phyloP scores from a whole-genome alignment of 108 stramenopile species.

The Cyclotella baltica region DNA sequence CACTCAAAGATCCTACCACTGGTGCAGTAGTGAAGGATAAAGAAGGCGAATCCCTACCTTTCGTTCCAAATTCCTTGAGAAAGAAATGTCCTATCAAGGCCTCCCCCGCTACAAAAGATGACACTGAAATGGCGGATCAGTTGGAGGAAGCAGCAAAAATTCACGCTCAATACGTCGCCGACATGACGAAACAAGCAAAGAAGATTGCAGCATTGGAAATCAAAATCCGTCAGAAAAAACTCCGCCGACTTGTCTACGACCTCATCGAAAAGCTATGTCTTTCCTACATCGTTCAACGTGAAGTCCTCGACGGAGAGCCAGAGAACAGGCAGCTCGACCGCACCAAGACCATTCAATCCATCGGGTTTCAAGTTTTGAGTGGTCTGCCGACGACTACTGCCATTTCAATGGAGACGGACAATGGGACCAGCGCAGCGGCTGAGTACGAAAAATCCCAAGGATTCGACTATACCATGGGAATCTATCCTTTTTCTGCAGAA shows the following conservation, averaged over 20 bases:
- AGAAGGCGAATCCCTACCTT: neutral
- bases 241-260: no score
- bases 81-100: constrained; percentile 4
- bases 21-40: constrained; percentile 4
- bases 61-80: neutral
- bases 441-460: no score
- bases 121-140: neutral
- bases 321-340: neutral
- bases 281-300: no score
- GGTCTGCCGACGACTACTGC: no score
- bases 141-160: neutral
- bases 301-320: no score
- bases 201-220: neutral
- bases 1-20: constrained; percentile 3
- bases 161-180: neutral
- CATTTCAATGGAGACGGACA: no score
- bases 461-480: no score
- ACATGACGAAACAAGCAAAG: neutral
- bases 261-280: no score
- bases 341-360: neutral
- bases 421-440: no score
- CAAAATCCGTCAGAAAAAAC: no score
- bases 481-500: no score
- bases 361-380: no score
- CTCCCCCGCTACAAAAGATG: neutral